Percentiles rank a stretch among this genome's conserved stretches.
Conservation (phyloP, 805 yeast genomes). For the Yamadazyma insecticola region DNA sequence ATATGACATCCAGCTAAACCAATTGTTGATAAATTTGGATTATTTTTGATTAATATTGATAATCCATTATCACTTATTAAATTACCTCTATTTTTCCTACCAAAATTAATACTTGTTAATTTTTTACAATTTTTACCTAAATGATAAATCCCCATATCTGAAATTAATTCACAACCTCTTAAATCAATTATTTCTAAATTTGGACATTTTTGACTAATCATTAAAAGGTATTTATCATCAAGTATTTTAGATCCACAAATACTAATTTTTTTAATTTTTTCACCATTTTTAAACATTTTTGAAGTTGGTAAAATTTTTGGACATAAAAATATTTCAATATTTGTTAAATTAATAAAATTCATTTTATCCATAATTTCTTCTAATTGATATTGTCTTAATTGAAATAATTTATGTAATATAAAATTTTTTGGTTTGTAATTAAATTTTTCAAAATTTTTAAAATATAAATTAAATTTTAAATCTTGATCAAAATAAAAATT, state of each 20-base stretch:
- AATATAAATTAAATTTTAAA: constrained; percentile 40
- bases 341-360: constrained; percentile 47
- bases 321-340: constrained; percentile 82
- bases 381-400: constrained; percentile 46
- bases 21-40: constrained; percentile 54
- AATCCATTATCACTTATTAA: constrained; percentile 69
- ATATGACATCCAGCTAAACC: constrained; percentile 89
- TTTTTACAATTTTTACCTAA: constrained; percentile 57
- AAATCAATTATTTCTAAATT: constrained; percentile 63
- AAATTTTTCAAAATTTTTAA: constrained; percentile 14
- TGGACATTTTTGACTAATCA: constrained; percentile 53
- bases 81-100: constrained; percentile 68
- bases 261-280: constrained; percentile 38
- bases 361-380: constrained; percentile 39
- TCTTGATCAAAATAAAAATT: constrained; percentile 53
- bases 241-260: constrained; percentile 69
- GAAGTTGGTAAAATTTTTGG: constrained; percentile 59
- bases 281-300: constrained; percentile 22
- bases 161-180: constrained; percentile 75
- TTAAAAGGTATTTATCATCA: constrained; percentile 53
- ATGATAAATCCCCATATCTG: constrained; percentile 72
- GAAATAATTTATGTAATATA: constrained; percentile 61
- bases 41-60: constrained; percentile 50
- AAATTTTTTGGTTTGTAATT: constrained; percentile 38
- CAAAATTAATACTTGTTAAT: constrained; percentile 65